Conservation (phyloP, 2,329 filamentous ascomycete genomes). For the Bipolaris oryzae region DNA sequence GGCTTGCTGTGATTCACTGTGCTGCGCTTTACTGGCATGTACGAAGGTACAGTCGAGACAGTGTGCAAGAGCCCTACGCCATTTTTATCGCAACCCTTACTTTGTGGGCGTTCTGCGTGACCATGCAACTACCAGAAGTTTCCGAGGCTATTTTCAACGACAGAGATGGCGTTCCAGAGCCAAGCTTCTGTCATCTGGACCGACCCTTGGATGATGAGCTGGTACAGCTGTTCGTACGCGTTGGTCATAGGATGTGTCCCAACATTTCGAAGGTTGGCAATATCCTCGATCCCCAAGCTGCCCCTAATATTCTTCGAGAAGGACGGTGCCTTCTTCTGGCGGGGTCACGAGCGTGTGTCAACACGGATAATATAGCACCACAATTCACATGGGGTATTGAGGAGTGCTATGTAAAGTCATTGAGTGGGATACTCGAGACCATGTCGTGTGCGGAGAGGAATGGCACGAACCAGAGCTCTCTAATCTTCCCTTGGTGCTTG, state of each 20-base stretch:
- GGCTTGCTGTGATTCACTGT: slow-evolving; percentile 62
- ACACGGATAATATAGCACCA: neutral
- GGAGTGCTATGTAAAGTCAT: neutral
- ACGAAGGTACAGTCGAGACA: slow-evolving; percentile 54
- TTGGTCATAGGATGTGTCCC: slow-evolving; percentile 58
- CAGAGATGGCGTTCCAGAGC: slow-evolving; percentile 29
- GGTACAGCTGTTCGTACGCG: slow-evolving; percentile 54
- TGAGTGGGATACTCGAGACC: neutral
- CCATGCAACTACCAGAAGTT: slow-evolving; percentile 14
- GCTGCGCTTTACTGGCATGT: slow-evolving; percentile 61
- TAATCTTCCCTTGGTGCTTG: neutral
- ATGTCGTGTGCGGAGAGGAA: neutral
- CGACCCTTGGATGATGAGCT: slow-evolving; percentile 64
- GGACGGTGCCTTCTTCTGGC: neutral
- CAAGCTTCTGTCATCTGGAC: slow-evolving; percentile 60
- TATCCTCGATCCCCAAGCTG: slow-evolving; percentile 41
- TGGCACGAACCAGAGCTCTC: neutral
- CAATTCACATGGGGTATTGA: neutral
- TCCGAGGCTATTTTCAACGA: slow-evolving; percentile 11
- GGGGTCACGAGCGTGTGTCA: neutral
- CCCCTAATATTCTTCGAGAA: neutral
- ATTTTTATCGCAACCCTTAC: slow-evolving; percentile 55
- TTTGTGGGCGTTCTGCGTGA: slow-evolving; percentile 55
- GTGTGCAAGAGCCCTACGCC: slow-evolving; percentile 56
- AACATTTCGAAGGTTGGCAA: slow-evolving; percentile 61